phyloP scores from a whole-genome alignment of 257 asterid species.

The Scutellaria barbata region DNA sequence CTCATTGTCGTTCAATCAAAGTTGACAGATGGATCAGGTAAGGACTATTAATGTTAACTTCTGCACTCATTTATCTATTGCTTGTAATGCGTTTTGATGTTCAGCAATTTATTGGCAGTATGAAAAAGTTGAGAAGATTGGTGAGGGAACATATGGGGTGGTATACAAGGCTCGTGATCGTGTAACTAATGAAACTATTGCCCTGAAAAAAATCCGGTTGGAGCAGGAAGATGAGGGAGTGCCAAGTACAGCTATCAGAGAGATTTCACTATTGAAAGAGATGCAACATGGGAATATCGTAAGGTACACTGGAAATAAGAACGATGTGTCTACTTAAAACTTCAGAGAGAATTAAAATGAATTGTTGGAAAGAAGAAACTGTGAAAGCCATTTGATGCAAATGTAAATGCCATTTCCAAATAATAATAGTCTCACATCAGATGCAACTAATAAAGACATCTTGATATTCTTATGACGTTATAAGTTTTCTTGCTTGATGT shows the following conservation, averaged over 20 bases:
- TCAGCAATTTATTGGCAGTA: slow-evolving; percentile 53
- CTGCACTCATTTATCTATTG: slow-evolving; percentile 9
- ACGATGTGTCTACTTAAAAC: slow-evolving; percentile 17
- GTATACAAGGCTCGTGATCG: slow-evolving; percentile 97
- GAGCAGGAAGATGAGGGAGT: slow-evolving; percentile 99
- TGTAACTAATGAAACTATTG: slow-evolving; percentile 83
- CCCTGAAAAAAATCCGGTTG: slow-evolving; percentile 92
- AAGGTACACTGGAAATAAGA: slow-evolving; percentile 47
- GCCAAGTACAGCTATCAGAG: slow-evolving; percentile 98
- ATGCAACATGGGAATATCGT: slow-evolving; percentile 97
- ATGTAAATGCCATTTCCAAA: slow-evolving; percentile 23
- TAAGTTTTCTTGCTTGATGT: slow-evolving; percentile 8
- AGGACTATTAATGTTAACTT: slow-evolving; percentile 2
- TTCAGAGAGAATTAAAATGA: slow-evolving; percentile 7
- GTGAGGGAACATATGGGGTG: slow-evolving; percentile 98
- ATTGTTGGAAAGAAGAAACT: slow-evolving; percentile 17
- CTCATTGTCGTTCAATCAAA: slow-evolving; percentile 35
- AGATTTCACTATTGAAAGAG: slow-evolving; percentile 95
- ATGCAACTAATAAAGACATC: not conserved
- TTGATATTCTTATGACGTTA: slow-evolving; percentile 20
- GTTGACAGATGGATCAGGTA: slow-evolving; percentile 87
- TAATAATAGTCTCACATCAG: slow-evolving; percentile 1
- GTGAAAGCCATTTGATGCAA: slow-evolving; percentile 6
- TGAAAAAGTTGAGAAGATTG: slow-evolving; percentile 97
- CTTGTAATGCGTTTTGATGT: slow-evolving; percentile 29